Conservation (phyloP, 2,329 filamentous ascomycete species). For the Teratosphaeriaceae sp. region DNA sequence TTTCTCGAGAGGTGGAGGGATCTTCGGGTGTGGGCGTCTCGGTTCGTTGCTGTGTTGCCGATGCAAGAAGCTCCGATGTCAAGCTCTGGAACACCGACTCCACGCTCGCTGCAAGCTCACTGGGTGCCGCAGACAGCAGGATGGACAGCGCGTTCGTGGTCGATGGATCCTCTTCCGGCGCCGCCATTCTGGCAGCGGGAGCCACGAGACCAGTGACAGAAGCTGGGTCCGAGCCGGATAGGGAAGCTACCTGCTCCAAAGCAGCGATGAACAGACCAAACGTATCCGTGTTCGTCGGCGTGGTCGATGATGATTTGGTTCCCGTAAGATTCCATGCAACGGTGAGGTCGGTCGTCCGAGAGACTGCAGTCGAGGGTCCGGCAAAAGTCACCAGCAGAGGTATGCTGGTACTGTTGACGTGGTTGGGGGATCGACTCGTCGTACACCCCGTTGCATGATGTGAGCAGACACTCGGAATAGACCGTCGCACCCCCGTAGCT, state of each 20-base stretch:
- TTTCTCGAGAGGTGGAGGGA: no score
- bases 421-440: background rate
- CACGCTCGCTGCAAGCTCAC: constrained; percentile 11
- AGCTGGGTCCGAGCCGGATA: background rate
- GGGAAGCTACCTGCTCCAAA: background rate
- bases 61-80: constrained; percentile 3
- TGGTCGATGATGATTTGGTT: background rate
- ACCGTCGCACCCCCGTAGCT: background rate
- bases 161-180: background rate
- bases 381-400: background rate
- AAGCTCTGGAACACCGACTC: constrained; percentile 8
- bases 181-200: background rate
- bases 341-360: background rate
- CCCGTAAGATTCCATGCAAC: background rate
- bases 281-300: background rate
- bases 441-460: background rate
- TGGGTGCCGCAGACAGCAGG: constrained; percentile 12
- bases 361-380: background rate
- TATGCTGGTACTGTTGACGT: background rate
- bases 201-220: constrained; percentile 1
- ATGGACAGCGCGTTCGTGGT: constrained; percentile 11
- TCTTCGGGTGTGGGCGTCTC: background rate
- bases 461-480: background rate
- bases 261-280: background rate
- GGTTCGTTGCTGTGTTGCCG: background rate